These are phyloP conservation scores for Teratosphaeria nubilosa DNA, from an alignment of 2,329 filamentous ascomycete species.

Conservation along the genomic window DNA sequence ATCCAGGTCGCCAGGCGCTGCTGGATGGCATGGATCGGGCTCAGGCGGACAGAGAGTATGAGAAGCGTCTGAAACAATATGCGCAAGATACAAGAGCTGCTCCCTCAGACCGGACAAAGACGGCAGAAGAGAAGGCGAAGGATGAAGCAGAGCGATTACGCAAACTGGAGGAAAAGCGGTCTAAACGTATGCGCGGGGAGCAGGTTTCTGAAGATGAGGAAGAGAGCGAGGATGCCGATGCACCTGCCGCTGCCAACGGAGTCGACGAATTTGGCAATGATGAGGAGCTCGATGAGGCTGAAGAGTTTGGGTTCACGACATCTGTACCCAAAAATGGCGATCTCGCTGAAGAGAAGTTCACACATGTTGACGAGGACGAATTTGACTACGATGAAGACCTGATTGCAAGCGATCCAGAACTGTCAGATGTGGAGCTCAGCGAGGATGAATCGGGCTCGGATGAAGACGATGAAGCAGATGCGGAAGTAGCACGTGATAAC, in stretches of 20 bases:
- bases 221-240: slow-evolving; percentile 25
- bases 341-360: slow-evolving; percentile 37
- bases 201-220: slow-evolving; percentile 55
- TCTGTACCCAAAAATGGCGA: slow-evolving; percentile 22
- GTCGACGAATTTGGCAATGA: slow-evolving; percentile 26
- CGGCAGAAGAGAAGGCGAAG: slow-evolving; percentile 71
- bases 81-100: slow-evolving; percentile 75
- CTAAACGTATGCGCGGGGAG: slow-evolving; percentile 80
- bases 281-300: slow-evolving; percentile 45
- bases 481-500: slow-evolving; percentile 23
- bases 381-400: slow-evolving; percentile 85
- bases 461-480: slow-evolving; percentile 19
- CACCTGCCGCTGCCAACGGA: slow-evolving; percentile 14
- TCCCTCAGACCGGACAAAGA: slow-evolving; percentile 81
- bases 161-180: slow-evolving; percentile 71
- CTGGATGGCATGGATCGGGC: slow-evolving; percentile 52
- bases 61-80: slow-evolving; percentile 70
- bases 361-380: slow-evolving; percentile 87
- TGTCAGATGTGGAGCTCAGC: slow-evolving; percentile 27
- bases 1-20: slow-evolving; percentile 53
- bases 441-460: slow-evolving; percentile 12
- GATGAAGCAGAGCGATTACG: slow-evolving; percentile 69
- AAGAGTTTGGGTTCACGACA: slow-evolving; percentile 52
- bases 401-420: slow-evolving; percentile 62
- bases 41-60: slow-evolving; percentile 76